Conservation (phyloP, 1,139 yeast species). For the Candida anutae region DNA sequence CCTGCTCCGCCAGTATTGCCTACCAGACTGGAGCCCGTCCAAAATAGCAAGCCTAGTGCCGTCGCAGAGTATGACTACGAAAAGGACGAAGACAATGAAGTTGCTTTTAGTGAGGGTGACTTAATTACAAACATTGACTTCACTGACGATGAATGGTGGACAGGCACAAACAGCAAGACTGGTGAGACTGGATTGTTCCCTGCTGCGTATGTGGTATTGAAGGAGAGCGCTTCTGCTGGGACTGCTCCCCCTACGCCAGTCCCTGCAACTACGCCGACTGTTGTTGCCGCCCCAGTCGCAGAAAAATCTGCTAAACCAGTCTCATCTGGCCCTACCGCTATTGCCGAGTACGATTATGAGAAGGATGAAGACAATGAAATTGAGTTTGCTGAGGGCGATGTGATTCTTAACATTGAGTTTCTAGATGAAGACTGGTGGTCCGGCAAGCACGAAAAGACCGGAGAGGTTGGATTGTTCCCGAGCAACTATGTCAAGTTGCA, state of each 20-base stretch:
- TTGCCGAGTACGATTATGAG: slow-evolving; percentile 80
- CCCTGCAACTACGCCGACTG: too few relatives aligned
- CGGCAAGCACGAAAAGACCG: slow-evolving; percentile 58
- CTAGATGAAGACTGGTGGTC: slow-evolving; percentile 98
- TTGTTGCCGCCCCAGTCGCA: slow-evolving; percentile 10
- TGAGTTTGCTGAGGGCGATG: slow-evolving; percentile 66
- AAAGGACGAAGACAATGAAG: slow-evolving; percentile 71
- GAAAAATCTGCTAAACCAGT: slow-evolving; percentile 17
- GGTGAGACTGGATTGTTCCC: slow-evolving; percentile 70
- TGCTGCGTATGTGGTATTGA: slow-evolving; percentile 52
- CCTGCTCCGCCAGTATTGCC: slow-evolving; percentile 7
- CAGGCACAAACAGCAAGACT: slow-evolving; percentile 53
- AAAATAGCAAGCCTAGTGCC: slow-evolving; percentile 28
- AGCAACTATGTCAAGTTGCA: slow-evolving; percentile 65
- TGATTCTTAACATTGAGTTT: slow-evolving; percentile 74
- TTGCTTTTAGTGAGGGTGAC: slow-evolving; percentile 60
- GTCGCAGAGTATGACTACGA: slow-evolving; percentile 61
- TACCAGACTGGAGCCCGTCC: slow-evolving; percentile 5
- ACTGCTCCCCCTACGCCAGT: slow-evolving; percentile 14
- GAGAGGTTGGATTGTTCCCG: slow-evolving; percentile 83
- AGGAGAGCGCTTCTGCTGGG: slow-evolving; percentile 9
- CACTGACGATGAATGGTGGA: slow-evolving; percentile 80
- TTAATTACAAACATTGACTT: slow-evolving; percentile 55
- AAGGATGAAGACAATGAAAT: slow-evolving; percentile 90
- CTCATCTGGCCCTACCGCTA: slow-evolving; percentile 44